Base-by-base conservation (phyloP, 306 rosid genomes). In the Quercus engelmannii region DNA sequence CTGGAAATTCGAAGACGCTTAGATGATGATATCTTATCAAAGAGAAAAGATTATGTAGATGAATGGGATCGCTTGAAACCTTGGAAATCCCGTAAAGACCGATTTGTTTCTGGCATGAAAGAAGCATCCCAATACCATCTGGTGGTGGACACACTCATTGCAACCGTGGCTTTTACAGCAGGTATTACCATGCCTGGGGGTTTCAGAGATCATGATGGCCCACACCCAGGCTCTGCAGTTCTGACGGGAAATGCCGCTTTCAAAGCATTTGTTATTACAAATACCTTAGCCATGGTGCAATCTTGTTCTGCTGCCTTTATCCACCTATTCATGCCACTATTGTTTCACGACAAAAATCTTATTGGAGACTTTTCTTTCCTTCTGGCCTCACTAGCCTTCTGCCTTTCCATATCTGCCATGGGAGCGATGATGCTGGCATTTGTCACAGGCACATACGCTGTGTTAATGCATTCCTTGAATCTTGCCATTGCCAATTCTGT, bases 11-110 rank as follows among this genome's bases (percentile, higher is more conserved):
- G 15, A 46, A 9, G 8, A 46, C 14, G 1, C 52, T 46, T 46
- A 0, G 4, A 0, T 0, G 14, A 46, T 2, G 52, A 35, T 35
- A 46, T 46, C 52, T 1, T 0, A 19, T 0, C n/a, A 6, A 6
- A 7, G n/a, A n/a, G 7, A 6, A 2, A 4, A 19, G 10, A 8
- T n/a, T 5, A 2, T 18, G 7, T 0, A 4, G 1, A 4, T 31
- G 0, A 4, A 0, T 0, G 35, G 5, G 35, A 2, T 0, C 11
- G 14, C 3, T 1, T 0, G 3, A 2, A 2, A 0, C 10, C 46
- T 38, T 1, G 51, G 12, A 43, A 0, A 43, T 0, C 1, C 51
- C 14, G 51, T 2, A 43, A n/a, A n/a, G n/a, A 43, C 51, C 51
- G 0, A 11, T 43, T 43, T 11, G 13, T 43, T 43, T 43, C 51